phyloP scores from a whole-genome alignment of 2,329 filamentous ascomycete species.

The Grosmannia penicillata region DNA sequence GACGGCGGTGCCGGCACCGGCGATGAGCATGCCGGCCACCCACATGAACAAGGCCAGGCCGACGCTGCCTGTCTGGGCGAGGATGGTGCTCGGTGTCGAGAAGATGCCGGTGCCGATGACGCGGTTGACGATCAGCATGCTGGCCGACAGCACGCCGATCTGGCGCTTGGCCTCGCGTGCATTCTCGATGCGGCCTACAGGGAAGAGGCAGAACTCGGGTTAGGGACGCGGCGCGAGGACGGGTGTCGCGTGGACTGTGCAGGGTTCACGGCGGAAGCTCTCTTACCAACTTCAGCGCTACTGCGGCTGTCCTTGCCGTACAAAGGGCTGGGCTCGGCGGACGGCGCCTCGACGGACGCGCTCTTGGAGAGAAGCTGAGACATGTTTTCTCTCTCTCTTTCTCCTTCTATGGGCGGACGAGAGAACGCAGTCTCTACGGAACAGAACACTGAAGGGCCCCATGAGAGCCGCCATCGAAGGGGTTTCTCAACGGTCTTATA shows the following conservation, averaged over 20 bases:
- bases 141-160: slow-evolving; percentile 38
- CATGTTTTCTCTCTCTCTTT: background rate
- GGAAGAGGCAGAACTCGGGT: too few species aligned
- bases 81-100: slow-evolving; percentile 44
- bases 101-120: slow-evolving; percentile 56
- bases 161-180: slow-evolving; percentile 35
- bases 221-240: too few species aligned
- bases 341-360: background rate
- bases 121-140: slow-evolving; percentile 48
- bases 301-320: background rate
- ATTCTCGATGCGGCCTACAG: slow-evolving; percentile 17
- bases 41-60: slow-evolving; percentile 49
- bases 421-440: background rate
- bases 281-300: background rate
- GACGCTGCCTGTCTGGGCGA: slow-evolving; percentile 42
- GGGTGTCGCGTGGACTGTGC: too few species aligned
- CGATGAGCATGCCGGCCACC: slow-evolving; percentile 47
- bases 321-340: too few species aligned
- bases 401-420: background rate
- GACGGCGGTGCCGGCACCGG: slow-evolving; percentile 45
- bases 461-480: background rate
- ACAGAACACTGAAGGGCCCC: background rate
- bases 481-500: too few species aligned
- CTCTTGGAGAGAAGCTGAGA: background rate
- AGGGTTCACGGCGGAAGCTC: background rate